Percentiles rank a stretch among this genome's conserved stretches.
phyloP scores from a whole-genome alignment of 805 yeast genomes.

The Barnettozyma wickerhamii region DNA sequence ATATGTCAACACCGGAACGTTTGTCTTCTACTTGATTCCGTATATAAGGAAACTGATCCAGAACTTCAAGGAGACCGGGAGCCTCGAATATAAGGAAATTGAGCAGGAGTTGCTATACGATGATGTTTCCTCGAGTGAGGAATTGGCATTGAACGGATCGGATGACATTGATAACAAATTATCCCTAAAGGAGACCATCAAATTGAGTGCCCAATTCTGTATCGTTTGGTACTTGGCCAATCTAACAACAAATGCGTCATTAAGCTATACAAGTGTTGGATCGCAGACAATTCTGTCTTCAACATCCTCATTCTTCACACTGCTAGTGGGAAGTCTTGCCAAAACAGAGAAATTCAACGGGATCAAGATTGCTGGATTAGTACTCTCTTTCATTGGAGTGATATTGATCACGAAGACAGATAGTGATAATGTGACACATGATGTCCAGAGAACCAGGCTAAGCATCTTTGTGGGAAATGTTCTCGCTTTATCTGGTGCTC shows the following conservation, averaged over 20 bases:
- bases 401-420: conserved; percentile 73
- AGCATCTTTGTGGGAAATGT: conserved; percentile 61
- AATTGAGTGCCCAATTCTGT: conserved; percentile 76
- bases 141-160: conserved; percentile 18
- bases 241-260: conserved; percentile 80
- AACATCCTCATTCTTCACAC: conserved; percentile 90
- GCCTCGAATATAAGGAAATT: conserved; percentile 21
- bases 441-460: conserved; percentile 21
- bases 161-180: conserved; percentile 26
- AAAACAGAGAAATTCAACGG: conserved; percentile 64
- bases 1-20: conserved; percentile 84
- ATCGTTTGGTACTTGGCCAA: conserved; percentile 89
- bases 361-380: conserved; percentile 63
- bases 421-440: conserved; percentile 19
- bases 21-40: conserved; percentile 72
- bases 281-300: conserved; percentile 91
- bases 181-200: conserved; percentile 59
- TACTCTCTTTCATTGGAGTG: conserved; percentile 75
- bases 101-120: conserved; percentile 17
- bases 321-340: conserved; percentile 70
- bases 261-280: conserved; percentile 87
- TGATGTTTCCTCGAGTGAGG: conserved; percentile 25
- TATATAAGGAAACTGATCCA: conserved; percentile 30
- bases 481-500: conserved; percentile 78
- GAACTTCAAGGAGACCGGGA: conserved; percentile 28